Base-by-base conservation (phyloP, 2,329 filamentous ascomycete species). In the Byssothecium circinans region DNA sequence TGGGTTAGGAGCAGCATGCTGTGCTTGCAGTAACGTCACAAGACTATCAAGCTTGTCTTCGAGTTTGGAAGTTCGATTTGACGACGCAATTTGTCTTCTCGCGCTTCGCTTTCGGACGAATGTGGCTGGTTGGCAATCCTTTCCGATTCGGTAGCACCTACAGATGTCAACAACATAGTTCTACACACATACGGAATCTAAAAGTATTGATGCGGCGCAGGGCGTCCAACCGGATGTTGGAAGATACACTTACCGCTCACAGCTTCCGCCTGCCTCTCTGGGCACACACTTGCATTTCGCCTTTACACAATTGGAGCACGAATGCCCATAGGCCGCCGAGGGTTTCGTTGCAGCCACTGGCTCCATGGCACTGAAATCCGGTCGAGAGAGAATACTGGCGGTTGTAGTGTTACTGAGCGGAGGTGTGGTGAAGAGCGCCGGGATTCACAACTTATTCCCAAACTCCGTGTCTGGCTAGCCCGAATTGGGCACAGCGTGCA, bases 31-130 rank as follows among this genome's bases (percentile, higher is more conserved):
- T 15, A 69, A 30, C 1, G 60, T 50, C 3, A 67, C 65, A 1
- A 70, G 41, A 33, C 60, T 60, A 35, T 67, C 59, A 8, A 70
- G 50, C 18, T 66, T 69, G 10, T 68, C 62, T 35, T 70, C 67
- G 3, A 70, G 41, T 19, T 56, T 50, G 4, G 54, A 48, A 11
- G 52, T 56, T 35, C 50, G 45, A 33, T 29, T 27, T 29, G 40
- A 22, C 2, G 37, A 18, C 15, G 52, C 11, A 22, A 20, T 34
- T 4, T 44, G 6, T n/a, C 46, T 58, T 29, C 41, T 55, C 14
- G 29, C 17, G 11, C 45, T 42, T 27, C 50, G 42, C 29, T 52
- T 53, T 10, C 59, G 51, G 12, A 53, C 34, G 20, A 39, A 45
- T 4, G 40, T 33, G 18, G 52, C 49, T 3, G 54, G 51, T 12